phyloP scores from a whole-genome alignment of 345 rosid genomes.

The Ceriops decandra region DNA sequence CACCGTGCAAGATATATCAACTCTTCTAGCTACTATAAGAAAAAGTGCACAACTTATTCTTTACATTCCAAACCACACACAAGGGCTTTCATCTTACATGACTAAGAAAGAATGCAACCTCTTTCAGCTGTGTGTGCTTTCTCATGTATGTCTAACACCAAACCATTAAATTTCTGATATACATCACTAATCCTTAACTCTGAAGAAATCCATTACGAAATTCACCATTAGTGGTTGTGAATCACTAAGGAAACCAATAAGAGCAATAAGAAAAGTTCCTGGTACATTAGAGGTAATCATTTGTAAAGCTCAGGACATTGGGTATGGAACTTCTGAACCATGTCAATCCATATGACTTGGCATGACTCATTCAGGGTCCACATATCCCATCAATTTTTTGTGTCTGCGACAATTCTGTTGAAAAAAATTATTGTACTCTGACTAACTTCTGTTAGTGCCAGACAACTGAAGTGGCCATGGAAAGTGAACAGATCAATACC shows the following conservation, averaged over 20 bases:
- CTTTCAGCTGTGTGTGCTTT: too few species aligned
- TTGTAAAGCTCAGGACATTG: background rate
- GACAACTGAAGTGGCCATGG: background rate
- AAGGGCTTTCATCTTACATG: too few species aligned
- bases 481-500: background rate
- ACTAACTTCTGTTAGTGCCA: constrained; percentile 1
- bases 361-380: background rate
- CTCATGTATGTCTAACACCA: too few species aligned
- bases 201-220: background rate
- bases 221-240: background rate
- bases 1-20: too few species aligned
- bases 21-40: too few species aligned
- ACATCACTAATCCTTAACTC: background rate
- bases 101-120: too few species aligned
- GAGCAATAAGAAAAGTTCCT: too few species aligned
- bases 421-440: background rate
- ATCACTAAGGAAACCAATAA: background rate
- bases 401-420: background rate
- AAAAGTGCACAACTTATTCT: too few species aligned
- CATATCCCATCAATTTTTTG: background rate
- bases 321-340: background rate
- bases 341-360: background rate
- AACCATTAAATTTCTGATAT: background rate
- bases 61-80: too few species aligned
- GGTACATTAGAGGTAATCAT: background rate